These are phyloP conservation scores for Camillea tinctor DNA, from an alignment of 2,329 filamentous ascomycete species.

Conservation along the genomic window DNA sequence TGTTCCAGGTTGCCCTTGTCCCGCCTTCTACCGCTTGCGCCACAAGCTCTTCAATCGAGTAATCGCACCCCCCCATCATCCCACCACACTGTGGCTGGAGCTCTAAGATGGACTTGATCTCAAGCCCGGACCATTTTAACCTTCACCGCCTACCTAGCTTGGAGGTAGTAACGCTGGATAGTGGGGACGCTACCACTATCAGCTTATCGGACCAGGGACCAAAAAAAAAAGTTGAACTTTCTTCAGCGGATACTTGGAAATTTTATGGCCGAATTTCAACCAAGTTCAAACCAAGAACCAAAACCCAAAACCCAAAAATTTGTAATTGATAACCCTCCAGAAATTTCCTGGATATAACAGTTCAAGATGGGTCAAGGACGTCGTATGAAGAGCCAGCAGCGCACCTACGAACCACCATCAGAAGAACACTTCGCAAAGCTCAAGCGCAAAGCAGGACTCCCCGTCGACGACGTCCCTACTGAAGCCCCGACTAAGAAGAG, in stretches of 20 bases:
- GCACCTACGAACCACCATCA: conserved; percentile 76
- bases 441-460: conserved; percentile 80
- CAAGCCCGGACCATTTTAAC: background rate
- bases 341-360: conserved; percentile 8
- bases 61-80: conserved; percentile 3
- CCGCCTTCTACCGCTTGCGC: background rate
- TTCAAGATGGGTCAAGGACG: conserved; percentile 80
- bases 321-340: background rate
- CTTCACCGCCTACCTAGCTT: background rate
- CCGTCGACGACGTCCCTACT: conserved; percentile 55
- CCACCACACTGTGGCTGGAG: conserved; percentile 27
- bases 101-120: background rate
- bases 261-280: conserved; percentile 10
- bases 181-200: conserved; percentile 23
- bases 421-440: conserved; percentile 74
- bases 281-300: conserved; percentile 1
- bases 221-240: conserved; percentile 27
- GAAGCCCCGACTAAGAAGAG: conserved; percentile 66
- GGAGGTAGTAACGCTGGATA: background rate
- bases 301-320: too few relatives aligned
- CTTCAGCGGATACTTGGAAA: conserved; percentile 15
- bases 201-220: conserved; percentile 27
- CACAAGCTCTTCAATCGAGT: background rate
- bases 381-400: conserved; percentile 89
- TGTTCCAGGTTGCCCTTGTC: too few relatives aligned